These are phyloP conservation scores for Microcos paniculata DNA, from an alignment of 345 rosid species.

Conservation along the genomic window DNA sequence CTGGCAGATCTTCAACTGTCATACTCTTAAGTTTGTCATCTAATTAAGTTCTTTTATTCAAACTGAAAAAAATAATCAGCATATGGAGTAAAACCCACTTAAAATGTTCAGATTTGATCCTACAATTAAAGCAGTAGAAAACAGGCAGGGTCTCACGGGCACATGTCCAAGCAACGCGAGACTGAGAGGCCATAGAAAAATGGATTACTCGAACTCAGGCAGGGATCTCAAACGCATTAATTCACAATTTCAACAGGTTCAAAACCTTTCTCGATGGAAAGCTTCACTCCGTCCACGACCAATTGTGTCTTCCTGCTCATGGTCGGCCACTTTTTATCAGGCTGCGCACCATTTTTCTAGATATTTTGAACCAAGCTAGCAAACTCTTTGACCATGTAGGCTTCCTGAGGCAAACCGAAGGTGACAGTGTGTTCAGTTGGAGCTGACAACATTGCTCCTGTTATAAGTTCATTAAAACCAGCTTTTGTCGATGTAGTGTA, in stretches of 20 bases:
- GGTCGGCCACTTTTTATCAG: conserved; percentile 61
- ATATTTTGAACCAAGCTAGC: conserved; percentile 53
- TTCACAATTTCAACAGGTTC: conserved; percentile 35
- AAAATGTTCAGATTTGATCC: too few species aligned
- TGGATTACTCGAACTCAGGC: too few species aligned
- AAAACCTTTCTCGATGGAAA: conserved; percentile 55
- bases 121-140: too few species aligned
- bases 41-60: too few species aligned
- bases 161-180: too few species aligned
- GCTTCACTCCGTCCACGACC: conserved; percentile 66
- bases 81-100: too few species aligned
- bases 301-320: conserved; percentile 73
- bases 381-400: conserved; percentile 76
- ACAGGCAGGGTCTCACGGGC: too few species aligned
- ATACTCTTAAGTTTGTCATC: too few species aligned
- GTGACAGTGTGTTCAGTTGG: conserved; percentile 48
- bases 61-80: too few species aligned
- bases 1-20: too few species aligned
- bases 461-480: conserved; percentile 48
- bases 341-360: conserved; percentile 52
- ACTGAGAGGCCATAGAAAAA: too few species aligned
- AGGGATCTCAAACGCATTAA: background rate
- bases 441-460: conserved; percentile 36
- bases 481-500: conserved; percentile 44
- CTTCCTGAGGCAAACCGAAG: conserved; percentile 72